Base-by-base conservation (phyloP, 345 rosid species). In the Acer saccharum region DNA sequence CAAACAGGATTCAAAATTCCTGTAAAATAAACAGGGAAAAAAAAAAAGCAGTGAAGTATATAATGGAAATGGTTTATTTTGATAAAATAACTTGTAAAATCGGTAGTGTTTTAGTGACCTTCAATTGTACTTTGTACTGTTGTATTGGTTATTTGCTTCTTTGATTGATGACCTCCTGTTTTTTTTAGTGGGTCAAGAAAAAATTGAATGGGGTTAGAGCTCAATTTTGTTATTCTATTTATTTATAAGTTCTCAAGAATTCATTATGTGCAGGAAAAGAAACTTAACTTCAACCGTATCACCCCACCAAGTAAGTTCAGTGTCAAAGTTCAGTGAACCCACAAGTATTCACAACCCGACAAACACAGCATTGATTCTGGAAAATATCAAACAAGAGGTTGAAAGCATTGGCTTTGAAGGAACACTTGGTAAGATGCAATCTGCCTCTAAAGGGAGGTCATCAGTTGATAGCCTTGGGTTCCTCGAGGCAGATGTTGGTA, bases 341-440 rank as follows among this genome's bases (percentile, higher is more conserved):
- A 83, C 88, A 29, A 74, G 70, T 75, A 93, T 95, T 79, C 97
- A 93, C 79, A 92, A 97, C 80, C 99, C 97, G 16, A 90, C 93
- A 14, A 96, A 96, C 68, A 90, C 98, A 1, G 95, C 97, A 43
- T 92, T 95, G 76, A 88, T 96, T 76, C 98, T 96, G 73, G 97
- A 96, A 81, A 90, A 92, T 77, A 94, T 94, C 71, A 96, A 96
- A 76, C 94, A 92, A 80, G 99, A 94, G 88, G 95, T 85, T 78
- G 88, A 84, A 65, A 84, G 87, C 79, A 79, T 83, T 75, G 93
- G 88, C 72, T 88, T 78, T 63, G 84, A 89, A 63, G 84, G 82
- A 80, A 76, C 88, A 48, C 87, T 87, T 63, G 68, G 79, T 10
- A 83, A 76, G 81, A 73, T 79, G 48, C 80, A 78, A 23, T 85